Evolutionary conservation across 495 filamentous ascomycete genomes (phyloP).

Genomic region (Hypoxylon fuscum): DNA sequence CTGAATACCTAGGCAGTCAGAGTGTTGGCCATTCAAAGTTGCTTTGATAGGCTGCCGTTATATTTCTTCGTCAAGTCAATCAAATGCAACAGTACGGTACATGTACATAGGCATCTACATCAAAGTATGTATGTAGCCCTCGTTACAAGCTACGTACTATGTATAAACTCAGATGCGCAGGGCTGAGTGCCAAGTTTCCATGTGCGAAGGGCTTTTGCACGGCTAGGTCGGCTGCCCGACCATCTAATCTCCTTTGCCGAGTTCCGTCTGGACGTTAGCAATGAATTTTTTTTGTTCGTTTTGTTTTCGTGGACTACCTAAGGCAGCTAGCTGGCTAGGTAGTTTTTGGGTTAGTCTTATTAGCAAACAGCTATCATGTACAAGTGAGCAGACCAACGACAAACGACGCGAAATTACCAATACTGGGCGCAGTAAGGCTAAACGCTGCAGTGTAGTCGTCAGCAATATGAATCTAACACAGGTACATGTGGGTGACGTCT

Average conservation of each 20-base stretch:
- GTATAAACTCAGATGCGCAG: slow-evolving; percentile 25
- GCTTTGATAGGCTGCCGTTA: too few species aligned
- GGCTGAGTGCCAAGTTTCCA: slow-evolving; percentile 20
- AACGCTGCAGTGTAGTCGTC: not conserved
- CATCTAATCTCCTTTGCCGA: slow-evolving; percentile 3
- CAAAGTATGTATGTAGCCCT: too few species aligned
- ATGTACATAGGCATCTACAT: too few species aligned
- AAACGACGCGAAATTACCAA: not conserved
- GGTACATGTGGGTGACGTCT: not conserved
- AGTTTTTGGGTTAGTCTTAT: too few species aligned
- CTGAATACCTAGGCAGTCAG: too few species aligned
- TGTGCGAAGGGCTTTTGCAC: slow-evolving; percentile 1
- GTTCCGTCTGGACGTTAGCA: slow-evolving; percentile 5
- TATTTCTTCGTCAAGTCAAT: too few species aligned
- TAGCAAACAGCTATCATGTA: not conserved
- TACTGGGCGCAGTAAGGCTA: not conserved
- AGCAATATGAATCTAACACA: not conserved
- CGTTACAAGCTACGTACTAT: too few species aligned
- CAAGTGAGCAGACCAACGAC: slow-evolving; percentile 6
- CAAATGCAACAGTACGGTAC: not conserved
- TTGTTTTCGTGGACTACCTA: too few species aligned
- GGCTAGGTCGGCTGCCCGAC: slow-evolving; percentile 27
- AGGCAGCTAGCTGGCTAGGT: too few species aligned
- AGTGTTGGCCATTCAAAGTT: too few species aligned
- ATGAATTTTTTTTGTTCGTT: not conserved